phyloP scores from a whole-genome alignment of 495 filamentous ascomycete species.

The Penicillium parvum region DNA sequence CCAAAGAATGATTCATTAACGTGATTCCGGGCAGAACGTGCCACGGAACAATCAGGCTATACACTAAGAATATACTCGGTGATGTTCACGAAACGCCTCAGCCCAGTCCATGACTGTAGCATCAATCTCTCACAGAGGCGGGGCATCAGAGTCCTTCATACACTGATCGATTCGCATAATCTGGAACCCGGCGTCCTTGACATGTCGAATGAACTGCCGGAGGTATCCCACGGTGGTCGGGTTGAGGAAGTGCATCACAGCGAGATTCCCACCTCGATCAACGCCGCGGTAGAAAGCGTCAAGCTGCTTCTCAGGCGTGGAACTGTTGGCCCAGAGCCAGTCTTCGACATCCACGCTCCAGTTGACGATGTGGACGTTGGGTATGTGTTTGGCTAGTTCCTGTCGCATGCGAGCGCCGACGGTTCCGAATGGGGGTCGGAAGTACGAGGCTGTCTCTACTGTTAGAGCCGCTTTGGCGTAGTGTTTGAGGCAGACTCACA shows the following conservation, averaged over 20 bases:
- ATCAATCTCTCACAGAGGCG: conserved; percentile 39
- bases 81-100: not conserved
- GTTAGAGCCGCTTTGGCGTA: not conserved
- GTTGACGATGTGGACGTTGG: conserved; percentile 56
- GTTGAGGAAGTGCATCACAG: conserved; percentile 75
- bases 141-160: conserved; percentile 64
- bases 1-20: too few species aligned
- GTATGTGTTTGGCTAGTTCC: conserved; percentile 50
- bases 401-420: conserved; percentile 68
- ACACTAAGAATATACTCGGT: conserved; percentile 8
- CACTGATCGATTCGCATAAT: conserved; percentile 81
- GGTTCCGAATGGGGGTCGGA: conserved; percentile 73
- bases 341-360: conserved; percentile 79
- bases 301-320: conserved; percentile 69
- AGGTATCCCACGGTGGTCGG: conserved; percentile 64
- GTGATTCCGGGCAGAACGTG: too few species aligned
- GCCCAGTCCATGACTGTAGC: not conserved
- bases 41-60: too few species aligned
- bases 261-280: conserved; percentile 61
- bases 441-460: conserved; percentile 49
- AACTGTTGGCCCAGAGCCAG: conserved; percentile 64
- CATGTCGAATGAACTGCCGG: conserved; percentile 62
- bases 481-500: conserved; percentile 18
- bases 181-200: conserved; percentile 60
- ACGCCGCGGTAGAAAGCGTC: conserved; percentile 70